These are phyloP conservation scores for Botryotinia calthae DNA, from an alignment of 2,329 filamentous ascomycete genomes.

Conservation along the genomic window DNA sequence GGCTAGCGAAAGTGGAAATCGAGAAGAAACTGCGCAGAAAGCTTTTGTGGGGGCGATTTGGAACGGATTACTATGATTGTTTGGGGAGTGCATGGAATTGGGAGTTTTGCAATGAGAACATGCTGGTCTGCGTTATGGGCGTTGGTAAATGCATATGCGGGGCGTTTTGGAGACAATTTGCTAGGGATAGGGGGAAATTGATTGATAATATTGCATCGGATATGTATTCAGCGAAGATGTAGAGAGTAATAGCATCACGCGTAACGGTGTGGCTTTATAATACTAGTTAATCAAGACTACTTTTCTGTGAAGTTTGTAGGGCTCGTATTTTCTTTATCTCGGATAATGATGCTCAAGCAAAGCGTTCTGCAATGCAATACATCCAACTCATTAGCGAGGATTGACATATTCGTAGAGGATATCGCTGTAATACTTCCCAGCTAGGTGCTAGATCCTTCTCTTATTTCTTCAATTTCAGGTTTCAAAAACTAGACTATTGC, in stretches of 20 bases:
- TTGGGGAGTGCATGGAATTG: neutral
- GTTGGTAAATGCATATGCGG: neutral
- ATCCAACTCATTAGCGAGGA: neutral
- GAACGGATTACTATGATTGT: conserved; percentile 2
- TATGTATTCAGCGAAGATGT: neutral
- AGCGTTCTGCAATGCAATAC: neutral
- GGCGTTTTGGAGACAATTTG: neutral
- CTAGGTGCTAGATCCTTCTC: neutral
- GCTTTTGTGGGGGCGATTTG: conserved; percentile 15
- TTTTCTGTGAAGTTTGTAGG: neutral
- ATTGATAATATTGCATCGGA: neutral
- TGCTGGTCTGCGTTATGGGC: neutral
- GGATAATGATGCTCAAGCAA: neutral
- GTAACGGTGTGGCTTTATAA: neutral
- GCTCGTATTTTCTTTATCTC: neutral
- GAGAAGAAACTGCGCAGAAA: conserved; percentile 15
- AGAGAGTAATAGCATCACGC: neutral
- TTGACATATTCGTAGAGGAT: neutral
- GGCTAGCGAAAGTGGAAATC: conserved; percentile 13
- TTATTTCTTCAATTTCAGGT: neutral
- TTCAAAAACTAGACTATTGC: neutral
- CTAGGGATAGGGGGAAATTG: neutral
- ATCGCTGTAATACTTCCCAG: neutral
- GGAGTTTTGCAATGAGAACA: neutral
- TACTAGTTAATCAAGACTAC: neutral